Conservation (phyloP, 1,284 basidiomycete genomes). For the Farysia itapuensis region DNA sequence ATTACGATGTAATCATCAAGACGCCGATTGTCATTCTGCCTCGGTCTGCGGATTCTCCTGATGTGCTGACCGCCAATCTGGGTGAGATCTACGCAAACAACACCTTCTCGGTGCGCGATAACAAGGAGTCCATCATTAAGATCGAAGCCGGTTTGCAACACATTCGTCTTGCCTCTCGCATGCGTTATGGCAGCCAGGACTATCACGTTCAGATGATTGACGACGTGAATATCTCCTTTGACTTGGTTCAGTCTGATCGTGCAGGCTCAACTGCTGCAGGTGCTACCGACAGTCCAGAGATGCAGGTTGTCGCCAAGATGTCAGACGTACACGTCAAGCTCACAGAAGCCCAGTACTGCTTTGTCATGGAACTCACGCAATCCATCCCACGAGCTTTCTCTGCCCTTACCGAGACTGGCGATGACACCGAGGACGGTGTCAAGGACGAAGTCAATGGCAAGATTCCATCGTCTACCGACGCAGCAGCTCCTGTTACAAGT, state of each 20-base stretch:
- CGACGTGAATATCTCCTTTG: conserved; percentile 78
- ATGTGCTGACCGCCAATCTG: conserved; percentile 78
- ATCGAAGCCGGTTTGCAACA: conserved; percentile 80
- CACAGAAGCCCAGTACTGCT: conserved; percentile 84
- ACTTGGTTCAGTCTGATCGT: conserved; percentile 67
- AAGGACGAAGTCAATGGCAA: background rate
- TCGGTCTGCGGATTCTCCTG: conserved; percentile 70
- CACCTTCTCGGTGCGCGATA: conserved; percentile 65
- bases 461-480: too few species aligned
- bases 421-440: conserved; percentile 10
- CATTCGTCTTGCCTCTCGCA: conserved; percentile 69
- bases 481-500: background rate
- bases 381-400: conserved; percentile 73
- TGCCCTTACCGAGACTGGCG: conserved; percentile 49
- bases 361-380: conserved; percentile 73
- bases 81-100: conserved; percentile 89
- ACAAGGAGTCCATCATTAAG: conserved; percentile 48
- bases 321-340: conserved; percentile 87
- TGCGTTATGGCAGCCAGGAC: conserved; percentile 39
- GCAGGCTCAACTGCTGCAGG: conserved; percentile 3
- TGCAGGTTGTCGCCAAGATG: conserved; percentile 69
- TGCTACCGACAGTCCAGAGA: conserved; percentile 59
- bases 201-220: conserved; percentile 76
- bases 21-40: conserved; percentile 93
- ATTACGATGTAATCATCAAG: conserved; percentile 85